phyloP scores from a whole-genome alignment of 2,329 filamentous ascomycete species.

The Alternaria triticina region DNA sequence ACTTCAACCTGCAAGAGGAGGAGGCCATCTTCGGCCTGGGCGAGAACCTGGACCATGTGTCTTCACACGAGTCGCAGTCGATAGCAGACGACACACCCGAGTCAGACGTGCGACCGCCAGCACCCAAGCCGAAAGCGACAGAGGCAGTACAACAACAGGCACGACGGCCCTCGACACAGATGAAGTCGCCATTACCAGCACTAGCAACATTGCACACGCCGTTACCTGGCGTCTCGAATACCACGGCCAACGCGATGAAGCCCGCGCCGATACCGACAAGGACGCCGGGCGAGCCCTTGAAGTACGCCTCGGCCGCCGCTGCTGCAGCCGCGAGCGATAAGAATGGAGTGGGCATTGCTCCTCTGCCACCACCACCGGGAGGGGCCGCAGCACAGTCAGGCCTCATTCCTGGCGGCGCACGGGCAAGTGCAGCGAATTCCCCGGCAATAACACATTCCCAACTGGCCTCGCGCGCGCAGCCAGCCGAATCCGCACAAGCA shows the following conservation, averaged over 20 bases:
- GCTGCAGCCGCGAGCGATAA: conserved; percentile 91
- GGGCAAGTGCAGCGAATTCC: conserved; percentile 64
- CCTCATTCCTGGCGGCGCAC: conserved; percentile 59
- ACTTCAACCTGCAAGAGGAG: conserved; percentile 89
- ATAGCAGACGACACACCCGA: conserved; percentile 83
- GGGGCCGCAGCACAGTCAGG: conserved; percentile 49
- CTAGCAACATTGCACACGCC: conserved; percentile 87
- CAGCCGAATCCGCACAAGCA: conserved; percentile 49
- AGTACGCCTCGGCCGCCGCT: conserved; percentile 95
- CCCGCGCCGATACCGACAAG: conserved; percentile 85
- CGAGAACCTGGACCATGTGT: conserved; percentile 81
- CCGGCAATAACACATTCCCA: conserved; percentile 50
- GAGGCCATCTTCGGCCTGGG: conserved; percentile 85
- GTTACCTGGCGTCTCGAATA: conserved; percentile 65
- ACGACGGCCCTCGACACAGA: conserved; percentile 82
- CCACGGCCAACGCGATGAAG: conserved; percentile 77
- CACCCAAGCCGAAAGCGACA: conserved; percentile 62
- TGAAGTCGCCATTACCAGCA: conserved; percentile 93
- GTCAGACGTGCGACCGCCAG: conserved; percentile 55
- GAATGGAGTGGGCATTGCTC: conserved; percentile 87
- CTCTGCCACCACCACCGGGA: conserved; percentile 87
- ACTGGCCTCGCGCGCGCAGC: conserved; percentile 48
- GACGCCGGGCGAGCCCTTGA: conserved; percentile 86
- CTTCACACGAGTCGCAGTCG: conserved; percentile 95
- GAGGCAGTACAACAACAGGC: conserved; percentile 64